Base-by-base conservation (phyloP, 768 basidiomycete species). In the Mycena metata region DNA sequence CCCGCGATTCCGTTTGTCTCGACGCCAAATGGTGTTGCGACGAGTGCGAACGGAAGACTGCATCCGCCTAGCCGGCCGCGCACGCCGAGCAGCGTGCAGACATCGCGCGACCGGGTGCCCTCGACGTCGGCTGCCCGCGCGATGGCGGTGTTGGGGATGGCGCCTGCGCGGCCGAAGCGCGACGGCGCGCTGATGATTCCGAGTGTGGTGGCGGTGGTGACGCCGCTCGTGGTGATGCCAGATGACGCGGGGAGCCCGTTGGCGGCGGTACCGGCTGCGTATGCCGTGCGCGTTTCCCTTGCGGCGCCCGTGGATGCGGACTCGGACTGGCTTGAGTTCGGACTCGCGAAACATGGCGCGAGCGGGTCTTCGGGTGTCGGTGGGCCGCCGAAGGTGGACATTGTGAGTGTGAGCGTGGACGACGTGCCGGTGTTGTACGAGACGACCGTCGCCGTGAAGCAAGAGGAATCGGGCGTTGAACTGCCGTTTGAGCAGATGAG, bases 321-420 rank as follows among this genome's bases (percentile, higher is more conserved):
- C 62, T 85, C 87, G n/a, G 91, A 90, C 57, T 91, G 88, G 89
- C 80, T 94, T 21, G 92, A 93, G 76, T 93, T 94, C 73, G 92
- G 91, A 30, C 80, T 94, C 56, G 89, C 88, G 2, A 81, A 85
- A 60, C 78, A 71, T 45, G 70, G 39, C 42, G 71, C 74, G 51
- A 64, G 57, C 23, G 59, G 30, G 23, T 56, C 66, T 19, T 24
- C 19, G 4, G 30, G 45, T 26, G 30, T 51, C 19, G 67, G 24
- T 8, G 46, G 70, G 36, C 79, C 81, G 46, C 85, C 87, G 49
- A 83, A 78, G 60, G 82, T 90, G 54, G 83, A 89, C 17, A 82
- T 92, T 55, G 81, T 88, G 54, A 86, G 83, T 69, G 90, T 86
- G 42, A 91, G 85, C 70, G 75, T 91, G 49, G 90, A 91, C 60